Conservation (phyloP, 805 yeast genomes). For the Pichia ethanolica region DNA sequence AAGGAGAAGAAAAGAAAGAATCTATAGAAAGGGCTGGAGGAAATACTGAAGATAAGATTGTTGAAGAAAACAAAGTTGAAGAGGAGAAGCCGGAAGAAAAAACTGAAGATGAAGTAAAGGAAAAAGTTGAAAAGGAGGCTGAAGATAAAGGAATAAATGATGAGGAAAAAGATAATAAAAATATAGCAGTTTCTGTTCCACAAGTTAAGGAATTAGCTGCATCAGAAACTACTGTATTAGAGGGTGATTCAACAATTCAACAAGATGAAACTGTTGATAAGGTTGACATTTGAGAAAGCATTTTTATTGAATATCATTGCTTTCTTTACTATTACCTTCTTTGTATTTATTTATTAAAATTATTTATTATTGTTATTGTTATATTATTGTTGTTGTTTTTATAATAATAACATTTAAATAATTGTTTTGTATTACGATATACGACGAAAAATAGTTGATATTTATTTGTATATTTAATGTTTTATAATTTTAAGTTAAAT, state of each 20-base stretch:
- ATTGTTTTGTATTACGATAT: too few species aligned
- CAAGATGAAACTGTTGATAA: conserved; percentile 35
- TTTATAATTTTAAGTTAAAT: too few species aligned
- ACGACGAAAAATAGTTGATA: too few species aligned
- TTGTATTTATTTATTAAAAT: neutral
- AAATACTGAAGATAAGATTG: too few species aligned
- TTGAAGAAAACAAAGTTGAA: too few species aligned
- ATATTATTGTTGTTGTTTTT: too few species aligned
- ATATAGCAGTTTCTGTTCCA: neutral
- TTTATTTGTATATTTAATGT: too few species aligned
- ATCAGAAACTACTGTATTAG: conserved; percentile 24
- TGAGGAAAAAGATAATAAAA: conserved; percentile 12
- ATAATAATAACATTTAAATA: too few species aligned
- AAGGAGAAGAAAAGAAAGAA: conserved; percentile 6
- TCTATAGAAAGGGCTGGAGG: neutral
- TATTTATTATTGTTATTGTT: neutral
- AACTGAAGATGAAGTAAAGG: neutral
- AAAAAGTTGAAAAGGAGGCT: neutral
- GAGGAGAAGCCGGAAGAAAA: conserved; percentile 5
- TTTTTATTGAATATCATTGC: neutral
- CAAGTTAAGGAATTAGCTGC: neutral
- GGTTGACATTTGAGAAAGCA: conserved; percentile 4
- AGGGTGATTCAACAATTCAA: conserved; percentile 42
- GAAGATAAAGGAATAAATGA: conserved; percentile 7
- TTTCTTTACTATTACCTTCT: neutral